Evolutionary conservation across 2,329 filamentous ascomycete species (phyloP).

Genomic region (Curvularia sp.): DNA sequence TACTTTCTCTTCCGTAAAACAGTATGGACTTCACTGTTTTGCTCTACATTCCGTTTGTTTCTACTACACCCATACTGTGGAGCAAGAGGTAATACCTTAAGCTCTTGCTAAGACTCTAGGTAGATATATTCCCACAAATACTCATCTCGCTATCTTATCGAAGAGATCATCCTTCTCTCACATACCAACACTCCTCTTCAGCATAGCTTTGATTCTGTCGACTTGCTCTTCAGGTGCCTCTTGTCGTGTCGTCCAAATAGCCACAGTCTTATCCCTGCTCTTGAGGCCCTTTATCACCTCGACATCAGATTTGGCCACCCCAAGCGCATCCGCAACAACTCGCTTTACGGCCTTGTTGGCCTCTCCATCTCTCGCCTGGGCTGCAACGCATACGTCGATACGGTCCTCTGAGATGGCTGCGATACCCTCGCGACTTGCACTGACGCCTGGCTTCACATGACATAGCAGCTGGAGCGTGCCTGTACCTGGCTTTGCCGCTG

Average conservation of each 20-base stretch:
- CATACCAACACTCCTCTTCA: not conserved
- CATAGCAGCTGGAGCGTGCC: constrained; percentile 65
- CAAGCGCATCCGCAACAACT: constrained; percentile 67
- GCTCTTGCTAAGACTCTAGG: too few relatives aligned
- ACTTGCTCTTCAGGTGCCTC: constrained; percentile 36
- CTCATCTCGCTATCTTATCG: not conserved
- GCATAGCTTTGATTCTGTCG: constrained; percentile 27
- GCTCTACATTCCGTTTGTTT: not conserved
- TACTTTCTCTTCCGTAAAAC: too few relatives aligned
- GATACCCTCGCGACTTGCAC: constrained; percentile 67
- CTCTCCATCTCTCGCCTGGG: constrained; percentile 70
- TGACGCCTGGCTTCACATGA: constrained; percentile 71
- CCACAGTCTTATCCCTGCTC: constrained; percentile 66
- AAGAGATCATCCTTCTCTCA: not conserved
- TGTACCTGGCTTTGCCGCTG: constrained; percentile 22
- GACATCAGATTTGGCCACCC: constrained; percentile 68
- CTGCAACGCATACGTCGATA: constrained; percentile 71
- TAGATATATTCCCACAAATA: too few relatives aligned
- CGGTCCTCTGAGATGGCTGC: constrained; percentile 61
- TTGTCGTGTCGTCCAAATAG: constrained; percentile 20
- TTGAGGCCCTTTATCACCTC: constrained; percentile 68
- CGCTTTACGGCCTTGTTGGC: constrained; percentile 71
- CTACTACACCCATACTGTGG: too few relatives aligned
- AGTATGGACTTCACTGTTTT: not conserved
- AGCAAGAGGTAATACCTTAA: too few relatives aligned